phyloP scores from a whole-genome alignment of 2,329 filamentous ascomycete species.

The Elsinoe perseae region DNA sequence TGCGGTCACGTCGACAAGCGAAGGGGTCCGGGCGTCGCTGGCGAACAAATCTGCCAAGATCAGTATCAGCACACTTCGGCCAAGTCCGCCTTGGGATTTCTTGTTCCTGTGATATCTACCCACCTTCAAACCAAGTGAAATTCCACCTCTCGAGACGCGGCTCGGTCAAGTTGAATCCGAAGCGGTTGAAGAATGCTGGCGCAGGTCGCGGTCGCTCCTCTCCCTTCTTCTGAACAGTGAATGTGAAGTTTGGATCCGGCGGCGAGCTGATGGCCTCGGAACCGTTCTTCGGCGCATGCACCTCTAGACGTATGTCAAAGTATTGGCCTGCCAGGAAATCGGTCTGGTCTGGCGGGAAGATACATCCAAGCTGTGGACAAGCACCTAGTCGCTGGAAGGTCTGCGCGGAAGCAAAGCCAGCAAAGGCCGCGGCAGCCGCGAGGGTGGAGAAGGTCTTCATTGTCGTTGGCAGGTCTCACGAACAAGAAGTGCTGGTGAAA shows the following conservation, averaged over 20 bases:
- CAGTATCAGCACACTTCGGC: conserved; percentile 10
- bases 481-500: conserved; percentile 9
- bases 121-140: conserved; percentile 74
- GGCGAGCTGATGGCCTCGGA: conserved; percentile 65
- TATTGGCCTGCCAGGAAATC: conserved; percentile 78
- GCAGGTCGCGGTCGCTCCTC: conserved; percentile 24
- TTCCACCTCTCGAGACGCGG: conserved; percentile 71
- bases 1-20: conserved; percentile 69
- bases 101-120: conserved; percentile 18
- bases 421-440: conserved; percentile 5
- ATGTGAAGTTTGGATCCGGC: conserved; percentile 67
- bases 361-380: conserved; percentile 48
- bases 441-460: conserved; percentile 12
- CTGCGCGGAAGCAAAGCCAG: conserved; percentile 34
- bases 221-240: conserved; percentile 62
- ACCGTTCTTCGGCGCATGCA: conserved; percentile 74
- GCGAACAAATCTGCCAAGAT: conserved; percentile 58
- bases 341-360: conserved; percentile 55
- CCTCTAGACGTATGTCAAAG: conserved; percentile 76
- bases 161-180: conserved; percentile 63
- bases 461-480: conserved; percentile 3
- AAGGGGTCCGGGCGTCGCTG: conserved; percentile 59
- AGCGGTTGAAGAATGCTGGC: conserved; percentile 46
- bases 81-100: background rate
- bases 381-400: conserved; percentile 50